Conservation (phyloP, 495 filamentous ascomycete species). For the Talaromyces wortmannii region DNA sequence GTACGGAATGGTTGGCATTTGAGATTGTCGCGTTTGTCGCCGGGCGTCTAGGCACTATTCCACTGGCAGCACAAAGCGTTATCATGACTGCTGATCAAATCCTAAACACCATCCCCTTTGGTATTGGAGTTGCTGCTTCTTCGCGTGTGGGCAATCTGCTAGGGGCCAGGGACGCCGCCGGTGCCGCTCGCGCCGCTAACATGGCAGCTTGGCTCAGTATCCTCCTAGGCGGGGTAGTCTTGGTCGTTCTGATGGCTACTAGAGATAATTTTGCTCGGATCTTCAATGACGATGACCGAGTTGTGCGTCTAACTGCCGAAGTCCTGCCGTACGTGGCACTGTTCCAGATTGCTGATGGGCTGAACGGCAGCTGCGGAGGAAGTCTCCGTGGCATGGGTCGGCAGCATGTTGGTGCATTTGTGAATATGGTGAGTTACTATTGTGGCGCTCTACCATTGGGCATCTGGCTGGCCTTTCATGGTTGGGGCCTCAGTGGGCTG, state of each 20-base stretch:
- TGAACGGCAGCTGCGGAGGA: slow-evolving; percentile 83
- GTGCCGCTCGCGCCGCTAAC: slow-evolving; percentile 70
- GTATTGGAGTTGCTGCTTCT: slow-evolving; percentile 78
- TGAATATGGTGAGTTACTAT: slow-evolving; percentile 89
- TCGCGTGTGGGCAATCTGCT: slow-evolving; percentile 78
- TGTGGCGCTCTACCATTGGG: slow-evolving; percentile 76
- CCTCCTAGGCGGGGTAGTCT: slow-evolving; percentile 58
- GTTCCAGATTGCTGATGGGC: slow-evolving; percentile 91
- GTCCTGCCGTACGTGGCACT: slow-evolving; percentile 85
- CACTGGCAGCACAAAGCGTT: slow-evolving; percentile 81
- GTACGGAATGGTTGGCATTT: slow-evolving; percentile 95
- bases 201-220: slow-evolving; percentile 70
- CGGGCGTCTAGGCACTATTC: slow-evolving; percentile 73
- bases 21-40: slow-evolving; percentile 92
- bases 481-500: slow-evolving; percentile 77
- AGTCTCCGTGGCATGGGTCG: slow-evolving; percentile 77
- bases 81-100: slow-evolving; percentile 95
- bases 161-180: slow-evolving; percentile 59
- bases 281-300: slow-evolving; percentile 73
- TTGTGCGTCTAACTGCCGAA: slow-evolving; percentile 70
- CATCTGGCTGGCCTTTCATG: slow-evolving; percentile 82
- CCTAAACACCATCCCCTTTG: slow-evolving; percentile 90
- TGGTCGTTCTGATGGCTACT: slow-evolving; percentile 66
- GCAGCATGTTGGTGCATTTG: slow-evolving; percentile 83
- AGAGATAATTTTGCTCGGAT: slow-evolving; percentile 74